Conservation (phyloP, 139 green algal genomes). For the Picochlorum sp. region DNA sequence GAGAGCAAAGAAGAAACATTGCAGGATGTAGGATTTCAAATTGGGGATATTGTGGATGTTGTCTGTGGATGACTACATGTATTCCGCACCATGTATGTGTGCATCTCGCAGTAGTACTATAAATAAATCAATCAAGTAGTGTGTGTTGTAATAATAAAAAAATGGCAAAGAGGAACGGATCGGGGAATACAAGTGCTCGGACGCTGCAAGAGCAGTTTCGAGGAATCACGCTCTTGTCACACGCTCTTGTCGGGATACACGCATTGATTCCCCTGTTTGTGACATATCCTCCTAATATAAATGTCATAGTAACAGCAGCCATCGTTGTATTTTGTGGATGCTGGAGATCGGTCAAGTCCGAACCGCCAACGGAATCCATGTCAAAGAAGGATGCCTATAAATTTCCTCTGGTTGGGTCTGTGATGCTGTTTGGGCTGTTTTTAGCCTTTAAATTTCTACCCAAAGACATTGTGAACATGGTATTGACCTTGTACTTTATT, state of each 20-base stretch:
- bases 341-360: conserved; percentile 69
- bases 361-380: conserved; percentile 67
- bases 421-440: conserved; percentile 92
- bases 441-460: conserved; percentile 92
- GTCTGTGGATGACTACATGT: conserved; percentile 26
- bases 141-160: no score
- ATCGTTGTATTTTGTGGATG: conserved; percentile 76
- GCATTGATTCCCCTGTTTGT: conserved; percentile 26
- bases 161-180: no score
- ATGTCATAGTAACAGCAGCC: conserved; percentile 74
- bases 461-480: conserved; percentile 69
- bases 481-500: conserved; percentile 84
- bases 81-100: no score
- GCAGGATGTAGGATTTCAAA: conserved; percentile 76
- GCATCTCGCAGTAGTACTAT: no score
- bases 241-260: conserved; percentile 14
- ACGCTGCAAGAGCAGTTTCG: neutral
- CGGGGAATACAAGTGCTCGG: neutral
- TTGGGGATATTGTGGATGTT: conserved; percentile 75
- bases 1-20: conserved; percentile 84
- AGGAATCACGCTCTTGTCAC: neutral
- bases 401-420: conserved; percentile 89
- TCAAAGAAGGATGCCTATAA: conserved; percentile 84
- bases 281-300: conserved; percentile 45
- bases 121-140: no score